These are phyloP conservation scores for Isabelozyma rhagii DNA, from an alignment of 805 yeast genomes.

Conservation along the genomic window DNA sequence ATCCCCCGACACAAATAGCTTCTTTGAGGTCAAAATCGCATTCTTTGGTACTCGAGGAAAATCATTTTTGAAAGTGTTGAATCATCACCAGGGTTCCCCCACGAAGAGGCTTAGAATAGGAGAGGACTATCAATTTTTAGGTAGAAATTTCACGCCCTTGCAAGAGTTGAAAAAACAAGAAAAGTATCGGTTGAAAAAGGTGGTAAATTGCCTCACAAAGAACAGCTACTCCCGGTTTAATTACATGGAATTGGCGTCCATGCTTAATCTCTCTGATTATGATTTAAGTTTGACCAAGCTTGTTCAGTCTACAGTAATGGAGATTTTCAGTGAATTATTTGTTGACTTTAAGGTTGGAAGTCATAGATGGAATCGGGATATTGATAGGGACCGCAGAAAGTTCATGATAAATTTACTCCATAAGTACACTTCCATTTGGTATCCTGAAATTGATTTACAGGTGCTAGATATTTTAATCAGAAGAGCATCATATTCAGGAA, in stretches of 20 bases:
- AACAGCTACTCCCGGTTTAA: slow-evolving; percentile 52
- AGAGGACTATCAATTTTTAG: neutral
- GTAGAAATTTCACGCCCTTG: neutral
- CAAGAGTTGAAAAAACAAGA: neutral
- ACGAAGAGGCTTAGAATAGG: neutral
- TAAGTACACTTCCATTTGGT: slow-evolving; percentile 43
- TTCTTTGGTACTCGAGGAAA: neutral
- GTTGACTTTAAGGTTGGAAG: slow-evolving; percentile 73
- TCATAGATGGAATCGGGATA: slow-evolving; percentile 83
- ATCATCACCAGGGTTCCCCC: neutral
- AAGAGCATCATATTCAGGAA: slow-evolving; percentile 74
- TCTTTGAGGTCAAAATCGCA: neutral
- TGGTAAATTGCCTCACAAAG: neutral
- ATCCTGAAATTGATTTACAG: slow-evolving; percentile 48
- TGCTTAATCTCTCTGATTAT: slow-evolving; percentile 43
- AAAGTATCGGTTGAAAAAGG: neutral
- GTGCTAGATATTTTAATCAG: slow-evolving; percentile 70
- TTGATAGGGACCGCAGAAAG: slow-evolving; percentile 51
- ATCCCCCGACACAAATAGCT: neutral
- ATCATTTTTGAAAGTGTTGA: neutral
- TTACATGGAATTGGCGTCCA: slow-evolving; percentile 51
- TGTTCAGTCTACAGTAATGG: slow-evolving; percentile 51
- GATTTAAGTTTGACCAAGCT: slow-evolving; percentile 53
- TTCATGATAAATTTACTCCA: slow-evolving; percentile 48
- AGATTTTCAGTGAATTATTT: slow-evolving; percentile 46